Evolutionary conservation across 2,329 filamentous ascomycete genomes (phyloP).

Genomic region (Penicillium sclerotiorum): DNA sequence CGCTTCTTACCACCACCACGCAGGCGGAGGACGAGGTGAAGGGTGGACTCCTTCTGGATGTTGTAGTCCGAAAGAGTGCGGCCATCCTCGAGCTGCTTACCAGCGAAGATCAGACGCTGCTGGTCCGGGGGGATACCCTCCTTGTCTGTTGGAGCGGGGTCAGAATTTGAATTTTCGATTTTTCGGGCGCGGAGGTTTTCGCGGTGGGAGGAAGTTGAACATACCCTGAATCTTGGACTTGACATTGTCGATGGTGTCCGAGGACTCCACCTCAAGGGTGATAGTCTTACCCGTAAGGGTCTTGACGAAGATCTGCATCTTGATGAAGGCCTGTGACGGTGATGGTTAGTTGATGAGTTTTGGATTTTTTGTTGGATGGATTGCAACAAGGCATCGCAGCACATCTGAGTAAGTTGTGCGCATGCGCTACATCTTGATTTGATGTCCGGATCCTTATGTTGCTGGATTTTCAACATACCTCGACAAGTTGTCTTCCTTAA

Average conservation of each 20-base stretch:
- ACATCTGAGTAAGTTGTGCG: not conserved
- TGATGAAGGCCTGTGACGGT: constrained; percentile 47
- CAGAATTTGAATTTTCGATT: not conserved
- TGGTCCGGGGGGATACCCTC: constrained; percentile 99
- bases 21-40: constrained; percentile 96
- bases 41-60: constrained; percentile 99
- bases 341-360: constrained; percentile 23
- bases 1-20: constrained; percentile 99
- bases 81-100: constrained; percentile 99
- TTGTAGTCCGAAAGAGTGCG: constrained; percentile 99
- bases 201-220: constrained; percentile 18
- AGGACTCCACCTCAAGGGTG: constrained; percentile 99
- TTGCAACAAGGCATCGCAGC: not conserved
- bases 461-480: constrained; percentile 49
- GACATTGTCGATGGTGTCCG: constrained; percentile 99
- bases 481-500: constrained; percentile 66
- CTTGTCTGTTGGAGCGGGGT: constrained; percentile 72
- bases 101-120: constrained; percentile 99
- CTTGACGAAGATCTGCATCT: constrained; percentile 61
- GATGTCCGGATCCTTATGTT: not conserved
- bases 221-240: constrained; percentile 89
- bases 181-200: not conserved
- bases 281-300: constrained; percentile 98
- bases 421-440: constrained; percentile 10
- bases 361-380: not conserved